These are phyloP conservation scores for Pisolithus albus DNA, from an alignment of 768 basidiomycete species.

Conservation along the genomic window DNA sequence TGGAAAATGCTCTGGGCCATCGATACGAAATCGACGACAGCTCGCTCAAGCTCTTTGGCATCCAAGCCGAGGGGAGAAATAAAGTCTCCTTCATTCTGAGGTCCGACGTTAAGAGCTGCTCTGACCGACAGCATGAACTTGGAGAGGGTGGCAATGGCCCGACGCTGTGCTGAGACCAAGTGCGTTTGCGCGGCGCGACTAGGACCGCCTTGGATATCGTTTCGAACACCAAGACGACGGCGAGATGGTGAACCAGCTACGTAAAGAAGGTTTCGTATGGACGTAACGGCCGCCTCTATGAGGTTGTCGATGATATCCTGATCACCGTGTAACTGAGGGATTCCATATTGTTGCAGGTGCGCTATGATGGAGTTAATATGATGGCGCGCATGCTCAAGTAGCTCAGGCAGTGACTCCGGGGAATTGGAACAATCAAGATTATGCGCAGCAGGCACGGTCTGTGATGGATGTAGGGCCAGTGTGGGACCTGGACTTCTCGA, in stretches of 20 bases:
- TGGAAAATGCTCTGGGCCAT: constrained; percentile 45
- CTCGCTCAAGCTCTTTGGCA: constrained; percentile 66
- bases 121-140: constrained; percentile 83
- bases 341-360: constrained; percentile 45
- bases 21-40: constrained; percentile 57
- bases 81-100: constrained; percentile 17
- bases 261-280: constrained; percentile 68
- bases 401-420: constrained; percentile 51
- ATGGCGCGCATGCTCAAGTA: constrained; percentile 48
- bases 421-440: constrained; percentile 45
- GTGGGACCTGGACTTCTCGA: constrained; percentile 3
- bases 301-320: constrained; percentile 54
- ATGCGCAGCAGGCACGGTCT: constrained; percentile 30
- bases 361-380: constrained; percentile 57
- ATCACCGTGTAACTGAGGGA: constrained; percentile 44
- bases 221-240: constrained; percentile 49
- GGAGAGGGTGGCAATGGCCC: constrained; percentile 80
- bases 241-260: constrained; percentile 50
- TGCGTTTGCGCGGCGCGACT: constrained; percentile 43
- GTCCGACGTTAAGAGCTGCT: constrained; percentile 52
- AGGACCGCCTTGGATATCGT: constrained; percentile 14
- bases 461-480: background rate
- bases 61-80: constrained; percentile 55
- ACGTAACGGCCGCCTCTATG: constrained; percentile 51
- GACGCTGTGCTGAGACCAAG: constrained; percentile 71